Conservation (phyloP, 192 early-diverging fungal genomes). For the Gigaspora rosea region DNA sequence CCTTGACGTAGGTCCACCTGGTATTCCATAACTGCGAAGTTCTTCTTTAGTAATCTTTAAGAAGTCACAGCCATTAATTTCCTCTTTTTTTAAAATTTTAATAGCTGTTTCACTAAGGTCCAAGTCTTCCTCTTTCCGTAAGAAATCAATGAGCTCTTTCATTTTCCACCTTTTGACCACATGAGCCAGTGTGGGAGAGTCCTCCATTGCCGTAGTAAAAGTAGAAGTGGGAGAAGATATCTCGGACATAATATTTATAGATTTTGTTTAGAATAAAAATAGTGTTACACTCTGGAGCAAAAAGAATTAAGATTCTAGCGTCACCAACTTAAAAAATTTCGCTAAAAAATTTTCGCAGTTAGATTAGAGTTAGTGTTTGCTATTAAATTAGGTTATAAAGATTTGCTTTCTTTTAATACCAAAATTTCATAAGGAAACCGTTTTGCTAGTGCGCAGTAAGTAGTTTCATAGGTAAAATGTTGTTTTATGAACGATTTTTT, state of each 20-base stretch:
- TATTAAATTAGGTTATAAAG: no score
- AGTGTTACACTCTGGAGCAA: neutral
- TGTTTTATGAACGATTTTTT: no score
- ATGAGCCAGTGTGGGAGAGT: neutral
- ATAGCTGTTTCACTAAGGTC: neutral
- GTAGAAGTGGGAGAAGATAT: neutral
- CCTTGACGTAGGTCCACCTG: slow-evolving; percentile 6
- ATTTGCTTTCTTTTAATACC: no score
- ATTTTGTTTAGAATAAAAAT: neutral
- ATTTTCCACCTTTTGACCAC: neutral
- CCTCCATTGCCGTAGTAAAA: slow-evolving; percentile 3
- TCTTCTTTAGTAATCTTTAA: slow-evolving; percentile 6
- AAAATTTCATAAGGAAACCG: no score
- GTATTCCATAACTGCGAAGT: slow-evolving; percentile 12
- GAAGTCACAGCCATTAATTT: slow-evolving; percentile 8
- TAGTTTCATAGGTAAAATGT: no score
- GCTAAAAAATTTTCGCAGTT: no score
- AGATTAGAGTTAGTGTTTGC: no score
- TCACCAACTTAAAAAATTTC: no score
- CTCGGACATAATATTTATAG: neutral
- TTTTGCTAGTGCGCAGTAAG: no score
- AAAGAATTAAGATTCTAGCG: no score
- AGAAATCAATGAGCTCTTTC: neutral
- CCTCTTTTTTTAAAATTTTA: neutral
- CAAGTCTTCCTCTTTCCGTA: slow-evolving; percentile 21